phyloP scores from a whole-genome alignment of 2,329 filamentous ascomycete genomes.

The Epichloe sibirici region DNA sequence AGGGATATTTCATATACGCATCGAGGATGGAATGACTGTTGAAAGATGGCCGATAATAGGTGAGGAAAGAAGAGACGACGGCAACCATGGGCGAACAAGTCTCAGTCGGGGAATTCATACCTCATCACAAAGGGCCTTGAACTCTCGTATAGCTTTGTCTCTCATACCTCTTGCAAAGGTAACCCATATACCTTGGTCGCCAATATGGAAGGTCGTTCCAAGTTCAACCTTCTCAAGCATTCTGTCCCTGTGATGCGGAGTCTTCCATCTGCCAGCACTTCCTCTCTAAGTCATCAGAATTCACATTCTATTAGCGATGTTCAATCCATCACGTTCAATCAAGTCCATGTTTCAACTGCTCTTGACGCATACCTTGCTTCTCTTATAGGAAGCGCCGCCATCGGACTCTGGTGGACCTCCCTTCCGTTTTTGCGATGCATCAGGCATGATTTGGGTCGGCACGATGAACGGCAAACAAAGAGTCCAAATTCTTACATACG shows the following conservation, averaged over 20 bases:
- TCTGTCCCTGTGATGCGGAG: slow-evolving; percentile 44
- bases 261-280: slow-evolving; percentile 47
- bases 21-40: neutral
- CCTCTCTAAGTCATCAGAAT: slow-evolving; percentile 27
- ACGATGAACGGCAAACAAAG: neutral
- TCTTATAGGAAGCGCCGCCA: slow-evolving; percentile 21
- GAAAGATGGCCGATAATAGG: neutral
- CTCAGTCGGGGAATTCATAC: slow-evolving; percentile 26
- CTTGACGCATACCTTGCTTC: slow-evolving; percentile 25
- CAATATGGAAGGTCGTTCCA: slow-evolving; percentile 44
- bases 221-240: slow-evolving; percentile 27
- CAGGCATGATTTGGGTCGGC: slow-evolving; percentile 16
- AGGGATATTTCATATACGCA: neutral
- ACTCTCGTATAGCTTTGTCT: slow-evolving; percentile 54
- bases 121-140: slow-evolving; percentile 53
- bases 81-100: neutral
- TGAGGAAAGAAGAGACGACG: neutral
- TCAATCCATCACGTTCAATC: neutral
- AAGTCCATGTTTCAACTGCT: neutral
- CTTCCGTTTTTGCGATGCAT: slow-evolving; percentile 24
- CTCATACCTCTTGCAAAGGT: slow-evolving; percentile 65
- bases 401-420: slow-evolving; percentile 15
- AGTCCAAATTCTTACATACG: neutral
- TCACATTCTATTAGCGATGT: neutral
- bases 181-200: slow-evolving; percentile 65